Conservation (phyloP, 768 basidiomycete species). For the Mrakia hoshinonis region DNA sequence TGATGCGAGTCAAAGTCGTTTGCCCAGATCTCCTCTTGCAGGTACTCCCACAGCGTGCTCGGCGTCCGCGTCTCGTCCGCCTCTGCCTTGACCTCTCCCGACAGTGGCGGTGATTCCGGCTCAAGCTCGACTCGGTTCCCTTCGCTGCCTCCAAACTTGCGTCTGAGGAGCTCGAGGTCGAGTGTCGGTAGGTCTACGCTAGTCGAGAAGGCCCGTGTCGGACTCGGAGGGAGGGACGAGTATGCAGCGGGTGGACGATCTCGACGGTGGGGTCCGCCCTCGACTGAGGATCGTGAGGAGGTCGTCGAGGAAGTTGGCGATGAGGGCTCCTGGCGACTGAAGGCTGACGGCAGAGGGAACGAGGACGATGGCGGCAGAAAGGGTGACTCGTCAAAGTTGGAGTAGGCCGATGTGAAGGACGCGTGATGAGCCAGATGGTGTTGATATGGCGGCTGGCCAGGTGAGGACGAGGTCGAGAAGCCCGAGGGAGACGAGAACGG, state of each 20-base stretch:
- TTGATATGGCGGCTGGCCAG: not conserved
- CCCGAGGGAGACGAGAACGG: not conserved
- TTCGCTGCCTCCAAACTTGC: constrained; percentile 5
- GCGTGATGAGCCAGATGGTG: not conserved
- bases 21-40: constrained; percentile 74
- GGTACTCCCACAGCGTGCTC: constrained; percentile 67
- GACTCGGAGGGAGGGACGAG: constrained; percentile 23
- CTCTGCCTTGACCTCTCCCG: not conserved
- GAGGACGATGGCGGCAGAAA: constrained; percentile 9
- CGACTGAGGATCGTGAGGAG: not conserved
- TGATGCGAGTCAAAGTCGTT: constrained; percentile 94
- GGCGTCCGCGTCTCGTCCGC: not conserved
- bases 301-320: constrained; percentile 1
- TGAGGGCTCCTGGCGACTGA: not conserved
- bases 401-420: constrained; percentile 1
- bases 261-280: not conserved
- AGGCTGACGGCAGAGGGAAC: constrained; percentile 6
- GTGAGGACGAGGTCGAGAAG: not conserved
- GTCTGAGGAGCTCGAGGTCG: constrained; percentile 18
- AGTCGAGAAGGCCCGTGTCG: constrained; percentile 11
- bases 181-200: constrained; percentile 8
- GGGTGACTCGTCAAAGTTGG: constrained; percentile 4
- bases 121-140: not conserved
- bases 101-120: not conserved
- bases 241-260: constrained; percentile 16